Base-by-base conservation (phyloP, 176 grass and related monocot genomes). In the Musa acuminata region DNA sequence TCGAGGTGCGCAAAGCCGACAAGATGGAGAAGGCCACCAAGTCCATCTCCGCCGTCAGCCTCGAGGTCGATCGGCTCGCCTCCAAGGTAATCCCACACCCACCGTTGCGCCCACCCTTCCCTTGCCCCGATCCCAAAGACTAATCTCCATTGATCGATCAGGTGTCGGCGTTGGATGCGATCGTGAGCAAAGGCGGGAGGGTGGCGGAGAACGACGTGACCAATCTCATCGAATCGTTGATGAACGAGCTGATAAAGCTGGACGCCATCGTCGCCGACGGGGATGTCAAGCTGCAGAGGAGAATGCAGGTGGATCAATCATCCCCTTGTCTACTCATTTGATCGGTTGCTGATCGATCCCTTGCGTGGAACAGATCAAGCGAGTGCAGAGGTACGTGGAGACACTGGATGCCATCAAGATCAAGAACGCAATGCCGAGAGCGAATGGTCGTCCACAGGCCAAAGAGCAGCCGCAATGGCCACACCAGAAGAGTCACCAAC, bases 331-430 rank as follows among this genome's bases (percentile, higher is more conserved):
- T 55, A 27, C 11, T n/a, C 17, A 54, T 12, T 9, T 43, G 67
- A 69, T 16, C 74, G 8, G 17, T 71, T 49, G 20, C 54, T 64
- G 19, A 23, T 51, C 0, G 48, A 48, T 55, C 66, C 54, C 9
- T 60, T 76, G 69, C 11, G 63, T 55, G 59, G 9, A 79, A 71
- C 75, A 98, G 94, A 90, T 93, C 72, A 93, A 89, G 81, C 84
- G 94, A 75, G 94, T 98, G 71, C 90, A 93, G 81, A 98, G 85
- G 80, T 98, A 87, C 72, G 94, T 98, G 67, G 94, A 98, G 81
- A 78, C 78, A 51, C 94, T 98, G 23, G 94, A 98, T 82, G 82
- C 80, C 0, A 87, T 98, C 17, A 84, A 78, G 72, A 83, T 54
- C 50, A 93, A 85, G 85, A 98, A 98, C 82, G 82, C 84, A 48